Evolutionary conservation across 2,329 filamentous ascomycete genomes (phyloP).

Genomic region (Septoria petroselini): DNA sequence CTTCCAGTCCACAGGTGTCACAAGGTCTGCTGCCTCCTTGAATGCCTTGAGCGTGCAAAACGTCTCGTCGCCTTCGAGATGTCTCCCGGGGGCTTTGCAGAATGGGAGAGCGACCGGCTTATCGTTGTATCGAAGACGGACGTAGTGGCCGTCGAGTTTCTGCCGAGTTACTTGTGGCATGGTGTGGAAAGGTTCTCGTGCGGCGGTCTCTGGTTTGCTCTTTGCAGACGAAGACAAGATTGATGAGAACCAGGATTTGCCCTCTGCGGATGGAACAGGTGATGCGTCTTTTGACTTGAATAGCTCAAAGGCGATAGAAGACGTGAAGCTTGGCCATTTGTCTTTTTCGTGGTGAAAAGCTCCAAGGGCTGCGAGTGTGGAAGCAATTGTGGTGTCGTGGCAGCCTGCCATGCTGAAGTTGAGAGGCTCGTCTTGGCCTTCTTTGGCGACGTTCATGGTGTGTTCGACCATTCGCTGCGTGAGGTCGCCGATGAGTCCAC

Average conservation of each 20-base stretch:
- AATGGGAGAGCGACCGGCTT: slow-evolving; percentile 75
- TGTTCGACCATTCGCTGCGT: slow-evolving; percentile 53
- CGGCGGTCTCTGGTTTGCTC: slow-evolving; percentile 13
- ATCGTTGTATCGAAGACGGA: slow-evolving; percentile 90
- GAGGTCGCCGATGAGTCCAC: slow-evolving; percentile 77
- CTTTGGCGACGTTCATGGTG: slow-evolving; percentile 39
- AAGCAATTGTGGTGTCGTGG: slow-evolving; percentile 90
- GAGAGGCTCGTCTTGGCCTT: slow-evolving; percentile 51
- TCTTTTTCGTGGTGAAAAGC: slow-evolving; percentile 63
- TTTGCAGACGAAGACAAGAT: slow-evolving; percentile 27
- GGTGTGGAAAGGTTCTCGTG: slow-evolving; percentile 55
- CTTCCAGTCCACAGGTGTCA: slow-evolving; percentile 78
- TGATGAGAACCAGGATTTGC: slow-evolving; percentile 32
- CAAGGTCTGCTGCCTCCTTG: slow-evolving; percentile 87
- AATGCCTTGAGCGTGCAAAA: slow-evolving; percentile 93
- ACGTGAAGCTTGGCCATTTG: slow-evolving; percentile 90
- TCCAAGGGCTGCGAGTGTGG: slow-evolving; percentile 71
- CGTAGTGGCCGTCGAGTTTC: slow-evolving; percentile 72
- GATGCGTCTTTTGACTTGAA: slow-evolving; percentile 58
- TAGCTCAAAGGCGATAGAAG: slow-evolving; percentile 85
- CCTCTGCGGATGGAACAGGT: slow-evolving; percentile 21
- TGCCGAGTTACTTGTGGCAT: slow-evolving; percentile 58
- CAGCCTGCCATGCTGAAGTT: slow-evolving; percentile 80
- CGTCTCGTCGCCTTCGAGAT: slow-evolving; percentile 78
- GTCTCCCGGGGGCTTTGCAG: slow-evolving; percentile 72